Conservation (phyloP, 2,329 filamentous ascomycete species). For the Mycosphaerella sp. region DNA sequence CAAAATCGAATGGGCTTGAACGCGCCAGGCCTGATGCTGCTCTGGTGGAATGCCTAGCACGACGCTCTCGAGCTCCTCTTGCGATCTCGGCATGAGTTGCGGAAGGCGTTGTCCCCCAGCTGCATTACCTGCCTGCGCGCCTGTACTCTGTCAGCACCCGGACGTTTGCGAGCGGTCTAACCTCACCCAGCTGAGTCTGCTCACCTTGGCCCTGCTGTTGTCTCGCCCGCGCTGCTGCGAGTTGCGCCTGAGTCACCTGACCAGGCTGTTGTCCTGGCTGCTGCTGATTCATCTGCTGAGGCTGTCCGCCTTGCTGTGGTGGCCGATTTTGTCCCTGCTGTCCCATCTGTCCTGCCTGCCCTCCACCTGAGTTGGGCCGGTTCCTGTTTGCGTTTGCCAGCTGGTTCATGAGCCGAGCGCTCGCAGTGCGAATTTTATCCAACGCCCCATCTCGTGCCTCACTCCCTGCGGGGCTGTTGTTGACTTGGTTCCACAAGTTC, state of each 20-base stretch:
- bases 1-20: conserved; percentile 12
- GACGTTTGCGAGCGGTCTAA: background rate
- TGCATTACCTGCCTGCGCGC: conserved; percentile 5
- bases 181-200: background rate
- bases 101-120: conserved; percentile 1
- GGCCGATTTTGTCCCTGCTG: conserved; percentile 10
- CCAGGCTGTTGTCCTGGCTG: conserved; percentile 3
- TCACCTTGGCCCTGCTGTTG: conserved; percentile 16
- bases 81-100: conserved; percentile 10
- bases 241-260: conserved; percentile 11
- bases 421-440: conserved; percentile 45
- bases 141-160: background rate
- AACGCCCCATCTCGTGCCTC: conserved; percentile 47
- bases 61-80: conserved; percentile 11
- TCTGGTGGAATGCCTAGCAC: conserved; percentile 9
- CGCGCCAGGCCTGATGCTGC: conserved; percentile 13
- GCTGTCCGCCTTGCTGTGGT: conserved; percentile 16
- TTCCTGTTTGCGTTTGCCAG: conserved; percentile 16
- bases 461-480: conserved; percentile 45
- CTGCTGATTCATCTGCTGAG: conserved; percentile 10
- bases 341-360: conserved; percentile 16
- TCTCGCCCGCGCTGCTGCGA: conserved; percentile 7
- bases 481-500: conserved; percentile 50
- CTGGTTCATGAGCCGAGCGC: conserved; percentile 41
- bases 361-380: conserved; percentile 20